Percentiles rank a stretch among this genome's conserved stretches.
Evolutionary conservation across 768 basidiomycete species (phyloP).

Genomic region (Gymnopilus dilepis): DNA sequence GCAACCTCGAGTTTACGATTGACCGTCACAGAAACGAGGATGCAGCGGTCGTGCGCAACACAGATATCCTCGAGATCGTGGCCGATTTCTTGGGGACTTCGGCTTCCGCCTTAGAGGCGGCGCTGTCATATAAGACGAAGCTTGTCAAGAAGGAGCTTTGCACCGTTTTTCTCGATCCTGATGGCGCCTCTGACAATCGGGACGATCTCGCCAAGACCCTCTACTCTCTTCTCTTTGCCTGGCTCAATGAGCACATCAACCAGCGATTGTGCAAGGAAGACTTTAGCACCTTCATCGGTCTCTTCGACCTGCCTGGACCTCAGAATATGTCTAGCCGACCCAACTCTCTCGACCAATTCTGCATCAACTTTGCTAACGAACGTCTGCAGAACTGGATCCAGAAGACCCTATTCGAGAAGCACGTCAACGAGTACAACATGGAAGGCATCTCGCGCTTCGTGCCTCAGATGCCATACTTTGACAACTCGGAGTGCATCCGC

Average conservation of each 20-base stretch:
- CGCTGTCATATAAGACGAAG: constrained; percentile 90
- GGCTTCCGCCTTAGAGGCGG: constrained; percentile 70
- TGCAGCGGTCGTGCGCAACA: constrained; percentile 89
- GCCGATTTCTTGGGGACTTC: constrained; percentile 92
- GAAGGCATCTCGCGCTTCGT: constrained; percentile 80
- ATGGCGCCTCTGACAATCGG: constrained; percentile 90
- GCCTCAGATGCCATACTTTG: constrained; percentile 80
- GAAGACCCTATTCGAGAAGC: constrained; percentile 77
- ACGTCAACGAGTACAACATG: constrained; percentile 80
- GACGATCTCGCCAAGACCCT: constrained; percentile 94
- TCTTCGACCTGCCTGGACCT: constrained; percentile 93
- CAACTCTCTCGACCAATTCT: constrained; percentile 96
- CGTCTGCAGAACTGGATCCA: constrained; percentile 85
- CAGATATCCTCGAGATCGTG: constrained; percentile 79
- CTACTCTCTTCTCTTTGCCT: constrained; percentile 93
- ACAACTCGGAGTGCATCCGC: constrained; percentile 89
- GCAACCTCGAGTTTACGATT: constrained; percentile 90
- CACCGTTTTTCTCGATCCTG: constrained; percentile 93
- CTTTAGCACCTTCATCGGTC: constrained; percentile 88
- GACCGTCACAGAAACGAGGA: constrained; percentile 88
- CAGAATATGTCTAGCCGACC: constrained; percentile 88
- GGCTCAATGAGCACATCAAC: constrained; percentile 97
- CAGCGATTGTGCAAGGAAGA: constrained; percentile 94
- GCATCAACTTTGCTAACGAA: constrained; percentile 96
- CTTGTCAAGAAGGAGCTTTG: constrained; percentile 96